phyloP scores from a whole-genome alignment of 129 eudicot species.

The Tagetes erecta region DNA sequence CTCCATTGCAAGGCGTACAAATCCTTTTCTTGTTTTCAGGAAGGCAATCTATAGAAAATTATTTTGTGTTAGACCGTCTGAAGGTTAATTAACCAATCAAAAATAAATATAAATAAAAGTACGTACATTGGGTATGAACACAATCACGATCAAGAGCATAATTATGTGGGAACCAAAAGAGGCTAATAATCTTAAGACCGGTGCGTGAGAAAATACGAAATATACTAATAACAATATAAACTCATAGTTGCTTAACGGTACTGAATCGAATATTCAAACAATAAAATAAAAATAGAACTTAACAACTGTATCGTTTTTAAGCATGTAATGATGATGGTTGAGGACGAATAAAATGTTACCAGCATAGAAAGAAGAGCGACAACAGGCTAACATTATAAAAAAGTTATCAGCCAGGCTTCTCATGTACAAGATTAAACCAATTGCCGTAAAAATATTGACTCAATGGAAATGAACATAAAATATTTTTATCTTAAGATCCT shows the following conservation, averaged over 20 bases:
- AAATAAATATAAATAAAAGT: not conserved
- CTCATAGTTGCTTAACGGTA: not conserved
- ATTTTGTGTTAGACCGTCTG: conserved; percentile 20
- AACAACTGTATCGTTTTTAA: too few relatives aligned
- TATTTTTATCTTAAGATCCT: not conserved
- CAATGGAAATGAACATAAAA: not conserved
- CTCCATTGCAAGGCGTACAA: conserved; percentile 86
- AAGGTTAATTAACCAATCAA: not conserved
- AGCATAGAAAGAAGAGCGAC: too few relatives aligned
- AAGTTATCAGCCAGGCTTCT: too few relatives aligned
- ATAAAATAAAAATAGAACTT: too few relatives aligned
- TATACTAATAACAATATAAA: not conserved
- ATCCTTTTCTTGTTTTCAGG: conserved; percentile 73
- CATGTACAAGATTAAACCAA: too few relatives aligned
- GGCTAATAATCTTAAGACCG: not conserved
- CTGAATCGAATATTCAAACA: not conserved
- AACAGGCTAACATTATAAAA: too few relatives aligned
- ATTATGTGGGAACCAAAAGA: too few relatives aligned
- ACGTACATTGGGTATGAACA: too few relatives aligned
- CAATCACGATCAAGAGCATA: too few relatives aligned
- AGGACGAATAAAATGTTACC: too few relatives aligned
- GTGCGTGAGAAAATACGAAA: not conserved
- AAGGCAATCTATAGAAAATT: conserved; percentile 55
- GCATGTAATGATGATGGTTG: too few relatives aligned
- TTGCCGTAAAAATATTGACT: not conserved